These are phyloP conservation scores for Leptodontidium sp. DNA, from an alignment of 2,329 filamentous ascomycete genomes.

Conservation along the genomic window DNA sequence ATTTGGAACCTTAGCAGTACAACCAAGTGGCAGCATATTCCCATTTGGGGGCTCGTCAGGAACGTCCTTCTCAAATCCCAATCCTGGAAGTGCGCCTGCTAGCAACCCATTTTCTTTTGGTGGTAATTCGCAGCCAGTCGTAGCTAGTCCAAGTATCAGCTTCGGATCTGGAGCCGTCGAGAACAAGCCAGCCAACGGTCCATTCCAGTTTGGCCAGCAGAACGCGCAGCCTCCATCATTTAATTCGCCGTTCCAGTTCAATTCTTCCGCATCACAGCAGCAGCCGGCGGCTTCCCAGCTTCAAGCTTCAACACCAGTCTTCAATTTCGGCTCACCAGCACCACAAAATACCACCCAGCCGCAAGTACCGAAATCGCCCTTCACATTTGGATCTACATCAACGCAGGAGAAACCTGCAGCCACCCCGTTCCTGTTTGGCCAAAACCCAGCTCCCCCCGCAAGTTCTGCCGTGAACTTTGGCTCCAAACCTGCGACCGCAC, in stretches of 20 bases:
- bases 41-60: conserved; percentile 26
- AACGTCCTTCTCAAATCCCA: conserved; percentile 21
- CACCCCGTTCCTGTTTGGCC: conserved; percentile 29
- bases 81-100: conserved; percentile 20
- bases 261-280: conserved; percentile 7
- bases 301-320: conserved; percentile 14
- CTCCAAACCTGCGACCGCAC: not conserved
- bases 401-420: conserved; percentile 24
- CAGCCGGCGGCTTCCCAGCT: not conserved
- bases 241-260: conserved; percentile 19
- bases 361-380: conserved; percentile 20
- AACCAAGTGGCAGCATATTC: conserved; percentile 23
- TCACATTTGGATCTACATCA: conserved; percentile 27
- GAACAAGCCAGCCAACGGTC: conserved; percentile 20
- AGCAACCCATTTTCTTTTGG: conserved; percentile 34
- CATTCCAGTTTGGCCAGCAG: conserved; percentile 23
- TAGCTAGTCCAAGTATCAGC: conserved; percentile 27
- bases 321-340: conserved; percentile 25
- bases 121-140: conserved; percentile 21
- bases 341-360: not conserved
- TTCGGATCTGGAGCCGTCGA: conserved; percentile 28
- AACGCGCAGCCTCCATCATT: conserved; percentile 6
- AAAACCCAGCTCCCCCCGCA: conserved; percentile 18
- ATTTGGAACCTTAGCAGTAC: conserved; percentile 29
- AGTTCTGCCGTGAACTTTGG: conserved; percentile 23